Conservation (phyloP, 2,329 filamentous ascomycete genomes). For the Fusarium secorum region DNA sequence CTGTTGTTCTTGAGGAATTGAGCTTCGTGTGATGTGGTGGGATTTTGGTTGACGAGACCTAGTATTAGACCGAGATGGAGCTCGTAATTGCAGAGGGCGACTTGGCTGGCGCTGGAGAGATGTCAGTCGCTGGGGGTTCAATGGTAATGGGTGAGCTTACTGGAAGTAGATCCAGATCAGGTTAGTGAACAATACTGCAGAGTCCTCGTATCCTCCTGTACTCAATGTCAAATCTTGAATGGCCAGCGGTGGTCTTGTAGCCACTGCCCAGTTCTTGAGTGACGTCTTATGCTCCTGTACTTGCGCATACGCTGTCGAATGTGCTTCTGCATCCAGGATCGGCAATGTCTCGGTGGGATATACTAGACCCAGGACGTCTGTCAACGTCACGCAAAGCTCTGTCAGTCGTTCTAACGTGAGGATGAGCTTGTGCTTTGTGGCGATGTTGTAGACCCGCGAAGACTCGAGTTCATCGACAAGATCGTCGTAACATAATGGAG, state of each 20-base stretch:
- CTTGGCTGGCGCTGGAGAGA: constrained; percentile 9
- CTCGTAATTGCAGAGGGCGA: constrained; percentile 30
- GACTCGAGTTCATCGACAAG: constrained; percentile 29
- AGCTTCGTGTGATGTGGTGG: background rate
- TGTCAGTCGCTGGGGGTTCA: background rate
- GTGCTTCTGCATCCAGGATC: constrained; percentile 4
- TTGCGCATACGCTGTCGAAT: constrained; percentile 15
- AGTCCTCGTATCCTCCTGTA: constrained; percentile 14
- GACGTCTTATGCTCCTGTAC: constrained; percentile 22
- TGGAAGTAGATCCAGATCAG: constrained; percentile 37
- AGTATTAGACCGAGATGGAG: constrained; percentile 26
- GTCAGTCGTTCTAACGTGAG: constrained; percentile 19
- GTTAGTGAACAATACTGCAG: constrained; percentile 28
- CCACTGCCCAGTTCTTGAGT: constrained; percentile 10
- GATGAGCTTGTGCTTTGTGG: constrained; percentile 32
- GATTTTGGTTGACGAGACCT: constrained; percentile 2
- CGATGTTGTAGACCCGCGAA: constrained; percentile 25
- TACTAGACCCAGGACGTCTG: constrained; percentile 25
- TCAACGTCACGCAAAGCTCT: constrained; percentile 26
- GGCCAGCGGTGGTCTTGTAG: constrained; percentile 16
- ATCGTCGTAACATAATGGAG: constrained; percentile 24
- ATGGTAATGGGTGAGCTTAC: background rate
- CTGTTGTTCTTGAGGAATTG: constrained; percentile 28
- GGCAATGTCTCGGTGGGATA: constrained; percentile 25
- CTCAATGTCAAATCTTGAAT: constrained; percentile 5